phyloP scores from a whole-genome alignment of 345 rosid genomes.

The Eucalyptus dawsonii region DNA sequence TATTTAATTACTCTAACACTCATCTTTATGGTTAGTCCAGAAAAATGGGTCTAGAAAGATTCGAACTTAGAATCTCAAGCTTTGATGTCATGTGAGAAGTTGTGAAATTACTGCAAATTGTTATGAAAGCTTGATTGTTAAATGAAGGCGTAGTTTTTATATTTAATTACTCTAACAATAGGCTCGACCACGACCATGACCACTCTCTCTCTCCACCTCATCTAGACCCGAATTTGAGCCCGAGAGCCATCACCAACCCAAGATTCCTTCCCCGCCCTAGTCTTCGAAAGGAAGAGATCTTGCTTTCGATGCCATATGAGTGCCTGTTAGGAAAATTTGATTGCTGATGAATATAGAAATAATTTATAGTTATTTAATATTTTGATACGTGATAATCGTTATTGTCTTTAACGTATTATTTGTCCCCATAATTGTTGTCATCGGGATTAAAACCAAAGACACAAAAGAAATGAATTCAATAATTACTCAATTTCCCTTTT shows the following conservation, averaged over 20 bases:
- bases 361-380: background rate
- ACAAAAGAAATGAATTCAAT: background rate
- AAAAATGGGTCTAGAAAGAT: too few relatives aligned
- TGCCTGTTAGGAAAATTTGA: accelerated
- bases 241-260: background rate
- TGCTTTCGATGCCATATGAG: accelerated
- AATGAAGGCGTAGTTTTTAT: too few relatives aligned
- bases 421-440: background rate
- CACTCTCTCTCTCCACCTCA: background rate
- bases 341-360: background rate
- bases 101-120: accelerated
- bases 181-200: accelerated
- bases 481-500: background rate
- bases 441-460: accelerated
- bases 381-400: background rate
- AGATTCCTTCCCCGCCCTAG: accelerated
- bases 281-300: background rate
- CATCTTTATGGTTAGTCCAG: accelerated
- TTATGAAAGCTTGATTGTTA: accelerated
- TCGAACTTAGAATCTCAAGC: accelerated
- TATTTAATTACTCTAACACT: too few relatives aligned
- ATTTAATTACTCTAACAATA: too few relatives aligned
- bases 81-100: accelerated
- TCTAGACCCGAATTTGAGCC: accelerated
- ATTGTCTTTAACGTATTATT: background rate